A percentile compares a stretch with the other conserved stretches of the same genome.
Conservation (phyloP, 2,329 filamentous ascomycete species). For the Cryphonectria japonica region DNA sequence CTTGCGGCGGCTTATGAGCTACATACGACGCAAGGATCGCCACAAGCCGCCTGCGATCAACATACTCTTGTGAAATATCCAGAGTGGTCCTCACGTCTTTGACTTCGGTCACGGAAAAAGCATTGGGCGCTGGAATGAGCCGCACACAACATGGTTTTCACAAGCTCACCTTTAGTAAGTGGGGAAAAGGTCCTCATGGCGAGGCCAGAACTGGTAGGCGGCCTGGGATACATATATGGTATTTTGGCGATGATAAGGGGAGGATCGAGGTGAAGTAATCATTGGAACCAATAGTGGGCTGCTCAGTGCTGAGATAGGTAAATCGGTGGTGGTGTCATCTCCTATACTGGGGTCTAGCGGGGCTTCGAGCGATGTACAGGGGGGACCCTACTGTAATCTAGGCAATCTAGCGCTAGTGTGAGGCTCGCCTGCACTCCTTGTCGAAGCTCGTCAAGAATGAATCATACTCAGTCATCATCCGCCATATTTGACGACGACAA, state of each 20-base stretch:
- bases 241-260: not conserved
- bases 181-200: not conserved
- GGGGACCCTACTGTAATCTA: not conserved
- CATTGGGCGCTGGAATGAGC: not conserved
- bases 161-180: not conserved
- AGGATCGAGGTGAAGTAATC: not conserved
- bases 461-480: slow-evolving; percentile 11
- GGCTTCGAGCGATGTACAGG: not conserved
- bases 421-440: not conserved
- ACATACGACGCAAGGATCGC: not conserved
- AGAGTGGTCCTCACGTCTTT: not conserved
- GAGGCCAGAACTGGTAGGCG: not conserved
- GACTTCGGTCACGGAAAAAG: not conserved
- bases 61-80: not conserved
- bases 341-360: not conserved
- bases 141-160: not conserved
- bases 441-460: not conserved
- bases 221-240: not conserved
- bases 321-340: not conserved
- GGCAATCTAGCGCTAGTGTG: not conserved
- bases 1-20: not conserved
- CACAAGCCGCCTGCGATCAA: not conserved
- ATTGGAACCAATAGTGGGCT: not conserved
- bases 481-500: slow-evolving; percentile 1
- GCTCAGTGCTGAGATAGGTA: not conserved